These are phyloP conservation scores for Pichia sp. DNA, from an alignment of 1,139 yeast species.

Conservation along the genomic window DNA sequence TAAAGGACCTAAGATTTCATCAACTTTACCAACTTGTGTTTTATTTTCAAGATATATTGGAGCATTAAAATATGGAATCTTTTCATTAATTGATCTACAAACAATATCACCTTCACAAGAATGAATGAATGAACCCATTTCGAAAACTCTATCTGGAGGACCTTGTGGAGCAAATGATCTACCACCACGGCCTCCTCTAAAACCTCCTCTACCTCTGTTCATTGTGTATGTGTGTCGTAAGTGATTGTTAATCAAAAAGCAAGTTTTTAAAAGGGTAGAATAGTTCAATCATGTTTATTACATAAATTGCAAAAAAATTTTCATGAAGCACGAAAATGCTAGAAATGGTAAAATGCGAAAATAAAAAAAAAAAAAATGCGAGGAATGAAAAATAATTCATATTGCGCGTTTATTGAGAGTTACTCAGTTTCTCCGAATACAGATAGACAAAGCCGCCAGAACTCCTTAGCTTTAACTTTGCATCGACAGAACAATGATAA, in stretches of 20 bases:
- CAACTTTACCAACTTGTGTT: constrained; percentile 95
- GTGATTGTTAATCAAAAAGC: neutral
- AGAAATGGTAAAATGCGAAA: neutral
- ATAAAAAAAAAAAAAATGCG: neutral
- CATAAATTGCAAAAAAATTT: constrained; percentile 3
- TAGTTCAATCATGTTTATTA: neutral
- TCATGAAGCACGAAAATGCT: neutral
- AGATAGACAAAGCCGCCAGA: too few species aligned
- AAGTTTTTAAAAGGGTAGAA: neutral
- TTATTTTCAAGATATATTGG: constrained; percentile 95
- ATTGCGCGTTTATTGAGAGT: neutral
- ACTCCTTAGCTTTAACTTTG: too few species aligned
- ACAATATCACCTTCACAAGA: constrained; percentile 97
- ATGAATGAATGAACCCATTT: constrained; percentile 90
- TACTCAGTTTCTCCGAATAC: too few species aligned
- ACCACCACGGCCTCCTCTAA: constrained; percentile 44
- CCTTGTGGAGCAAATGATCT: constrained; percentile 61
- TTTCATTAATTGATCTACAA: constrained; percentile 88
- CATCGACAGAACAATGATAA: too few species aligned
- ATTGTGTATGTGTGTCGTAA: constrained; percentile 4
- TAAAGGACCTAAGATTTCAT: constrained; percentile 94
- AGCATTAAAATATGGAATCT: constrained; percentile 97
- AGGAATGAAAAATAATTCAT: neutral
- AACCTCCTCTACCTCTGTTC: constrained; percentile 31
- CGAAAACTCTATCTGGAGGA: constrained; percentile 91